A percentile compares a stretch with the other conserved stretches of the same genome.
Conservation (phyloP, 228 moss, liverwort and hornwort species). For the Sphagnum fallax region DNA sequence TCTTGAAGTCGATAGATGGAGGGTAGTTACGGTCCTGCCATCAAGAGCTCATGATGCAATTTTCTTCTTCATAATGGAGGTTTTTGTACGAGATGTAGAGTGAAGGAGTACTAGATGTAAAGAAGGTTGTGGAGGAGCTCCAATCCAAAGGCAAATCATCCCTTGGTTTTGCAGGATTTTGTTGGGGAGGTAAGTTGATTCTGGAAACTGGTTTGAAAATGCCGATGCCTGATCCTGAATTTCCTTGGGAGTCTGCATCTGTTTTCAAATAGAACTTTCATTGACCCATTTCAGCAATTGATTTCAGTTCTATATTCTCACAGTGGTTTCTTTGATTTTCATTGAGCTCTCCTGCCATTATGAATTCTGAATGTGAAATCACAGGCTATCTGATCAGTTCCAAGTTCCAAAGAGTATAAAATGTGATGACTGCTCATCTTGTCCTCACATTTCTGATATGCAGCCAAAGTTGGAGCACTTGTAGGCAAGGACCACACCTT, state of each 20-base stretch:
- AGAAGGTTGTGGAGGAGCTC: background rate
- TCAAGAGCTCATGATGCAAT: background rate
- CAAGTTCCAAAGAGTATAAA: too few species aligned
- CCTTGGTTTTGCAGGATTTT: conserved; percentile 1
- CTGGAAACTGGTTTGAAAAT: too few species aligned
- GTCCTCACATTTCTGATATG: too few species aligned
- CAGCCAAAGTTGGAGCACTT: conserved; percentile 4
- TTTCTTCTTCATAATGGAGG: too few species aligned
- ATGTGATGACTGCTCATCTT: too few species aligned
- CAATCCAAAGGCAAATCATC: background rate
- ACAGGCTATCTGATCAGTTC: too few species aligned
- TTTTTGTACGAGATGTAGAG: background rate
- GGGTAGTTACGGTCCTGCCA: background rate
- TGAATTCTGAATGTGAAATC: too few species aligned
- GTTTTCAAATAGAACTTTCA: background rate
- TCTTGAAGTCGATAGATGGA: too few species aligned
- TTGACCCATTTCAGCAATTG: background rate
- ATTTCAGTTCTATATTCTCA: background rate
- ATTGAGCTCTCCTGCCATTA: too few species aligned
- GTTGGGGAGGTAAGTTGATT: conserved; percentile 5
- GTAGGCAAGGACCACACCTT: background rate
- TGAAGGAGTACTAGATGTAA: background rate
- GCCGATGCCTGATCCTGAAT: too few species aligned
- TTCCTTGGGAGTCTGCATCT: conserved; percentile 2
- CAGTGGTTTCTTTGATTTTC: too few species aligned